These are phyloP conservation scores for Capronia americana DNA, from an alignment of 2,329 filamentous ascomycete genomes.

Conservation along the genomic window DNA sequence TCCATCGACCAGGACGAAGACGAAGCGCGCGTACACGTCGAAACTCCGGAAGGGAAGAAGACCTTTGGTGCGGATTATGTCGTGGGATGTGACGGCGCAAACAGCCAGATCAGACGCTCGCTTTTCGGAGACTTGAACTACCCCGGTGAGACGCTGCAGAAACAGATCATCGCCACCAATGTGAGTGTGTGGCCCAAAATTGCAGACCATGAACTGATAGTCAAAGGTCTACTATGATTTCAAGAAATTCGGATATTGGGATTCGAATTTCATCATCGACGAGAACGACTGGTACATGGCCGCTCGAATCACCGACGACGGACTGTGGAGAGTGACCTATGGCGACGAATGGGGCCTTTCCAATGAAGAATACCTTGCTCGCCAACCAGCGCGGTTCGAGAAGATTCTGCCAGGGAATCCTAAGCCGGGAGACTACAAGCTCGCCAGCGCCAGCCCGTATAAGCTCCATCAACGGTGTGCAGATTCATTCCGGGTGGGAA, in stretches of 20 bases:
- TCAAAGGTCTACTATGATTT: conserved; percentile 35
- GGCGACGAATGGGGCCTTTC: conserved; percentile 63
- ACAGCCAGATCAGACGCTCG: conserved; percentile 48
- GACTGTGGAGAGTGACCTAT: conserved; percentile 69
- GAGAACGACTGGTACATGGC: conserved; percentile 69
- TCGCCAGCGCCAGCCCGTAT: conserved; percentile 66
- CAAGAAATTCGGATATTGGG: conserved; percentile 35
- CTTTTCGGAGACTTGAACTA: conserved; percentile 35
- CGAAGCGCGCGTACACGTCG: conserved; percentile 32
- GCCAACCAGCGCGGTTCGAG: conserved; percentile 63
- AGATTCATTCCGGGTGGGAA: conserved; percentile 62
- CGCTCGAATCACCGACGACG: conserved; percentile 64
- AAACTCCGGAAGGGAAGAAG: conserved; percentile 22
- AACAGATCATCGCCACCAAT: conserved; percentile 38
- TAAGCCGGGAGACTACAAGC: conserved; percentile 63
- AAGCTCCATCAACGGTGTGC: conserved; percentile 68
- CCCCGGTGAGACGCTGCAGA: conserved; percentile 34
- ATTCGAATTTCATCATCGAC: conserved; percentile 60
- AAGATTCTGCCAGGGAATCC: conserved; percentile 66
- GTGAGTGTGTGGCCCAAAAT: conserved; percentile 18
- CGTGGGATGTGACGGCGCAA: conserved; percentile 54
- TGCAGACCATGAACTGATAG: background rate
- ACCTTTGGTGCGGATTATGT: conserved; percentile 45
- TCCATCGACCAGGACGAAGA: conserved; percentile 35
- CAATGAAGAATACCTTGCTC: conserved; percentile 59